phyloP scores from a whole-genome alignment of 805 yeast species.

The Kazachstania viticola region DNA sequence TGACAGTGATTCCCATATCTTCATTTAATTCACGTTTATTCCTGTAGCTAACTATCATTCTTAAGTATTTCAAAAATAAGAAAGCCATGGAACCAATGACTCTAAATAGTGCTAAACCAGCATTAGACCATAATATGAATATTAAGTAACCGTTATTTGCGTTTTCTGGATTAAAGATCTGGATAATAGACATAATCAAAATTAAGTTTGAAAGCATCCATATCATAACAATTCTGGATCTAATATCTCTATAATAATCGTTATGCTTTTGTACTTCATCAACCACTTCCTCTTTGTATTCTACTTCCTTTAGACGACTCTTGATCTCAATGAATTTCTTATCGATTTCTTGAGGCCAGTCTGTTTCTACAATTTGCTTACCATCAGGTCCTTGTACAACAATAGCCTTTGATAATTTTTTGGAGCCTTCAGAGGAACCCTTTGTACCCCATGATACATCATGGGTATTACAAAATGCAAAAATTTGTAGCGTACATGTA shows the following conservation, averaged over 20 bases:
- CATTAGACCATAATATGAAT: slow-evolving; percentile 87
- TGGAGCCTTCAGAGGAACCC: slow-evolving; percentile 71
- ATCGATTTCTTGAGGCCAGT: slow-evolving; percentile 31
- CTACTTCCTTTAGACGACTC: slow-evolving; percentile 27
- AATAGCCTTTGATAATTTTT: slow-evolving; percentile 69
- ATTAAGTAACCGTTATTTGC: slow-evolving; percentile 64
- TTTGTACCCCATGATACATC: slow-evolving; percentile 87
- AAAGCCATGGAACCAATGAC: slow-evolving; percentile 72
- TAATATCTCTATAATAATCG: slow-evolving; percentile 88
- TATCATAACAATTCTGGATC: slow-evolving; percentile 89
- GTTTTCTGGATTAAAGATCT: slow-evolving; percentile 61
- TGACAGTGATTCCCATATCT: too few relatives aligned
- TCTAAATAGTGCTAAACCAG: slow-evolving; percentile 69
- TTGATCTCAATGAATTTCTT: slow-evolving; percentile 28
- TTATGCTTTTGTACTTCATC: slow-evolving; percentile 33
- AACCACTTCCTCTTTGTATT: slow-evolving; percentile 17
- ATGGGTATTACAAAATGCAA: slow-evolving; percentile 65
- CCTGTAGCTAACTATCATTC: slow-evolving; percentile 30
- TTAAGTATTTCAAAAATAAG: slow-evolving; percentile 34
- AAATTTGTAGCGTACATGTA: slow-evolving; percentile 84
- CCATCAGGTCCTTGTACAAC: slow-evolving; percentile 73
- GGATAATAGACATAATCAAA: slow-evolving; percentile 77
- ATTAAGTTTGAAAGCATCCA: slow-evolving; percentile 83
- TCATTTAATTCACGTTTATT: too few relatives aligned
- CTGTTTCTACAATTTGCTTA: slow-evolving; percentile 61